Evolutionary conservation across 2,329 filamentous ascomycete species (phyloP).

Genomic region (Pestalotiopsis sp.): DNA sequence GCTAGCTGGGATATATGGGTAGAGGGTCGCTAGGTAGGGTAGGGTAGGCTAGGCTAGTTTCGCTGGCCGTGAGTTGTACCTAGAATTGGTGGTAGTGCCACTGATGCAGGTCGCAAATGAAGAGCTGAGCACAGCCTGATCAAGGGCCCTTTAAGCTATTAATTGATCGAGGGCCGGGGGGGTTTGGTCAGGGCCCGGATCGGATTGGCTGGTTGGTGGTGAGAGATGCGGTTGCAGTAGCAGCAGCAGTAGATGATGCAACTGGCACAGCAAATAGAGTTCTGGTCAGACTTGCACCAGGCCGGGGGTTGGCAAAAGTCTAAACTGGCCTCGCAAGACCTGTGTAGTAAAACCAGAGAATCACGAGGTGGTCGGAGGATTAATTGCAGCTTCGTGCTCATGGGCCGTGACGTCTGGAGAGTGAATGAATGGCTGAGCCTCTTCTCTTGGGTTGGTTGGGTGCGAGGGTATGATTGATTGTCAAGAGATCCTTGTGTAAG

Average conservation of each 20-base stretch:
- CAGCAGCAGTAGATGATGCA: too few species aligned
- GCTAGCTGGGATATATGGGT: neutral
- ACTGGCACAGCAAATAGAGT: neutral
- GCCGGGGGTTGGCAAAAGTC: neutral
- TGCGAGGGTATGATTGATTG: too few species aligned
- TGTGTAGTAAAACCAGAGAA: neutral
- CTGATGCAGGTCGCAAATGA: neutral
- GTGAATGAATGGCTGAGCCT: neutral
- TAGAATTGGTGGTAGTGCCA: neutral
- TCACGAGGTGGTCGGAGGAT: neutral
- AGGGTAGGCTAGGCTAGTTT: neutral
- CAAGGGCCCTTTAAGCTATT: neutral
- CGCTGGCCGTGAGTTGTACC: neutral
- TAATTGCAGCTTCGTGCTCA: neutral
- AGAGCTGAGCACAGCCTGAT: slow-evolving; percentile 7
- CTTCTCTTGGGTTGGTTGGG: too few species aligned
- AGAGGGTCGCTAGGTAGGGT: neutral
- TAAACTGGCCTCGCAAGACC: neutral
- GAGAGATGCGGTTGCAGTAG: too few species aligned
- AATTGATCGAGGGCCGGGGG: neutral
- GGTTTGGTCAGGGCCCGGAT: too few species aligned
- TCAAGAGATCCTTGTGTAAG: too few species aligned
- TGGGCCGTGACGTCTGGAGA: neutral
- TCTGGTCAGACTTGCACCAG: neutral
- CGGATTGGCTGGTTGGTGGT: too few species aligned